Evolutionary conservation across 768 basidiomycete species (phyloP), one percentile per base, ranked within the genome.

Genomic region (Peribolospora baueri): DNA sequence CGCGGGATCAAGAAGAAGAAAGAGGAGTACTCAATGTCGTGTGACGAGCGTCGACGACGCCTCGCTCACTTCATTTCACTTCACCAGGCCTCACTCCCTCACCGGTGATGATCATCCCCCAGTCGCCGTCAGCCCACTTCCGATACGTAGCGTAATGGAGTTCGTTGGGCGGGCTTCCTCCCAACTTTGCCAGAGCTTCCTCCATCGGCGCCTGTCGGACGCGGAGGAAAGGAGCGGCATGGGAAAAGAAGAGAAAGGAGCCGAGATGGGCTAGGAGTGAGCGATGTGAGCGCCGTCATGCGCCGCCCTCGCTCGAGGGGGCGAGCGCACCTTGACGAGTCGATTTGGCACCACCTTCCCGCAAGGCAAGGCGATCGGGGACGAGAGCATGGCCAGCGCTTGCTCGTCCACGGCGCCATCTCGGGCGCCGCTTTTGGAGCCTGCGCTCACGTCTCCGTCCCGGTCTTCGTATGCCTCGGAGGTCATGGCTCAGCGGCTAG

Each of bases 21-120:
- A 52, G 41, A 46, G 54, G 25, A 25, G 25, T 25, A 25, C 25
- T 25, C 25, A 25, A 25, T 25, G 25, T 25, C 25, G 25, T 25
- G 25, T 1, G 25, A 25, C 25, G 25, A 25, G 25, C 25, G 25
- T 25, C 25, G 25, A 25, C 25, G 25, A 25, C 25, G 25, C 25
- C 7, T 9, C 8, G 45, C 13, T 48, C 41, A 57, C 38, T 3
- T 45, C 36, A 52, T 42, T 10, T 43, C 39, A 38, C 42, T 43
- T 1, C 10, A 47, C 40, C 25, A 45, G 25, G 48, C 46, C 36
- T 7, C 7, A 46, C 37, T 7, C 3, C 13, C 64, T 54, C 9
- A 70, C 90, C 90, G 0, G 88, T 85, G 39, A 90, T 65, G 49
- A 91, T 69, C 73, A 93, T 84, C 0, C 85, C 90, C 84, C 84